Evolutionary conservation across 1,284 basidiomycete genomes (phyloP), one percentile per base, ranked within the genome.

Genomic region (Fomitopsis pinicola): DNA sequence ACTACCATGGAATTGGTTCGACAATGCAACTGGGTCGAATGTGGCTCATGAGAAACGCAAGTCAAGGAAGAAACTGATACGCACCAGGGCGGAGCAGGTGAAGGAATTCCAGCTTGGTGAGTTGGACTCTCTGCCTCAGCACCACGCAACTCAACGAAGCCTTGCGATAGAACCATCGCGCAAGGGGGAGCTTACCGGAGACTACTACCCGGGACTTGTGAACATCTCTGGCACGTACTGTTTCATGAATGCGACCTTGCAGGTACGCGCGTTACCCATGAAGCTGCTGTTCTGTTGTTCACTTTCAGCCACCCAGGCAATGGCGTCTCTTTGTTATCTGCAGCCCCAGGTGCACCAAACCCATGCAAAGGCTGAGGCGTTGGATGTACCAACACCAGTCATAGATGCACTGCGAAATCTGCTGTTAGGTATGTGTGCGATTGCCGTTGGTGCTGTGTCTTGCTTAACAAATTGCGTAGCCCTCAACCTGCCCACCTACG

Each of bases 161-260:
- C 22, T 50, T 14, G 30, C 26, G 3, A 46, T n/a, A 52, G 48
- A 59, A 19, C 10, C 36, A 15, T 12, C 45, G 22, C 38, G n/a
- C 35, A 53, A 42, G 14, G 36, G n/a, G 19, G 14, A 19, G 19
- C 12, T 68, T 54, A 80, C 73, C 53, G 80, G 79, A 22, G 79
- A 79, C 30, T 83, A 86, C 69, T 96, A 92, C 75, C 89, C 92
- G 5, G 95, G 94, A 1, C 86, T 97, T 59, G 89, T 95, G 68
- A 97, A 97, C 71, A 88, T 95, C 42, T 94, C 92, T n/a, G 94
- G 95, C 9, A 95, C 93, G 57, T 91, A 96, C 65, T 97, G 95
- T 71, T 97, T 96, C 78, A 91, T 97, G 87, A 95, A 97, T 72
- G 93, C 94, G 14, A 95, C 94, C 3, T 77, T 97, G 10, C 94